A percentile compares a stretch with the other conserved stretches of the same genome.
Evolutionary conservation across 768 basidiomycete species (phyloP).

Genomic region (Macrolepiota albuminosa): DNA sequence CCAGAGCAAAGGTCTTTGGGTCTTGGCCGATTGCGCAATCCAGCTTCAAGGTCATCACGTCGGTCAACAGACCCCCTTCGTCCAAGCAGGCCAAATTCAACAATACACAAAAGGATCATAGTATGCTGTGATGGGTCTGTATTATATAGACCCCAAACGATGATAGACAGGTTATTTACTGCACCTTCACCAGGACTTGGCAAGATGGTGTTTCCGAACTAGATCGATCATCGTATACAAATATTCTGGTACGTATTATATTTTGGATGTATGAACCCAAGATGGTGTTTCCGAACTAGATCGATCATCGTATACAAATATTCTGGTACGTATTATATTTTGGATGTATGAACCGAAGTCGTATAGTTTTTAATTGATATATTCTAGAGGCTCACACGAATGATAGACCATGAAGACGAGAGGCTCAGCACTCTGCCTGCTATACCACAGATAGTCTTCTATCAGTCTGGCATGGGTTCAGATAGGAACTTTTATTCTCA

Average conservation of each 20-base stretch:
- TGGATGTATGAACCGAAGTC: not conserved
- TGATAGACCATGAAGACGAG: conserved; percentile 44
- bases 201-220: conserved; percentile 52
- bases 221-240: conserved; percentile 47
- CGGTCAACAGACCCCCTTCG: conserved; percentile 29
- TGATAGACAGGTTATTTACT: not conserved
- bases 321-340: conserved; percentile 36
- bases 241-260: conserved; percentile 42
- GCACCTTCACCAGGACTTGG: conserved; percentile 50
- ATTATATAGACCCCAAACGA: not conserved
- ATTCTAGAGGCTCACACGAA: conserved; percentile 48
- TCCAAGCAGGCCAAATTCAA: conserved; percentile 12
- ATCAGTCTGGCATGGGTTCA: conserved; percentile 58
- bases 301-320: conserved; percentile 49
- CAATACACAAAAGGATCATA: conserved; percentile 53
- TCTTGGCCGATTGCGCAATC: not conserved
- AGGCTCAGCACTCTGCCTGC: conserved; percentile 26
- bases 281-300: conserved; percentile 47
- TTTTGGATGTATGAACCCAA: conserved; percentile 24
- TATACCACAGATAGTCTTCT: conserved; percentile 61
- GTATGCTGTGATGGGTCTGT: conserved; percentile 74
- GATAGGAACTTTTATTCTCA: conserved; percentile 53
- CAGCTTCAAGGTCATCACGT: conserved; percentile 19
- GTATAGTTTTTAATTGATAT: not conserved
- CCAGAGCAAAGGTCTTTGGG: not conserved